Evolutionary conservation across 2,329 filamentous ascomycete species (phyloP).

Genomic region (Curvularia hawaiiensis): DNA sequence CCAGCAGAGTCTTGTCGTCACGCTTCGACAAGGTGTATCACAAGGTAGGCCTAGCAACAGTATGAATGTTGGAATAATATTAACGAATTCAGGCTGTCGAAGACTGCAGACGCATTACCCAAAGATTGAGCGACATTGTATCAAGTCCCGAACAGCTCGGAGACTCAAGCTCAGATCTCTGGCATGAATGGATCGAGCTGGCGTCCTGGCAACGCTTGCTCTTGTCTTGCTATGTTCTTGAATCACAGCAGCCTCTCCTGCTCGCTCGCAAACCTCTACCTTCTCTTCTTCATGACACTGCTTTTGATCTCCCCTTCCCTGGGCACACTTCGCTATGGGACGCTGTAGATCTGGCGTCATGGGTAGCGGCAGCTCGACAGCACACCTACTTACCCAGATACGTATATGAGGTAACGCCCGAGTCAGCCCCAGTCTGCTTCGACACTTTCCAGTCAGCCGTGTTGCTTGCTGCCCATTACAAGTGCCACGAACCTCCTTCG

Average conservation of each 20-base stretch:
- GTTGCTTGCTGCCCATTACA: constrained; percentile 43
- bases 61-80: not conserved
- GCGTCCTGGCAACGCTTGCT: constrained; percentile 46
- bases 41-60: constrained; percentile 28
- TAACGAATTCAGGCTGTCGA: constrained; percentile 30
- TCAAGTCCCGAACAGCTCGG: constrained; percentile 26
- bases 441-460: constrained; percentile 47
- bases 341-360: constrained; percentile 28
- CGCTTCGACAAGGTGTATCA: constrained; percentile 47
- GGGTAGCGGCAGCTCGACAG: constrained; percentile 31
- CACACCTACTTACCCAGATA: constrained; percentile 25
- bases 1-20: constrained; percentile 43
- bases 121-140: constrained; percentile 24
- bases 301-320: constrained; percentile 48
- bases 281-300: constrained; percentile 25
- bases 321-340: constrained; percentile 47
- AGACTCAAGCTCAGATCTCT: constrained; percentile 30
- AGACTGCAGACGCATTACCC: constrained; percentile 24
- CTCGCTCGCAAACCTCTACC: constrained; percentile 32
- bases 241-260: constrained; percentile 46
- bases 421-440: constrained; percentile 16
- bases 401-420: constrained; percentile 32
- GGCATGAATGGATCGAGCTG: constrained; percentile 42
- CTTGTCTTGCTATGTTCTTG: constrained; percentile 50
- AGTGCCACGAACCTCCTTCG: constrained; percentile 25